Evolutionary conservation across 2,329 filamentous ascomycete genomes (phyloP).

Genomic region (Clonostachys chloroleuca): DNA sequence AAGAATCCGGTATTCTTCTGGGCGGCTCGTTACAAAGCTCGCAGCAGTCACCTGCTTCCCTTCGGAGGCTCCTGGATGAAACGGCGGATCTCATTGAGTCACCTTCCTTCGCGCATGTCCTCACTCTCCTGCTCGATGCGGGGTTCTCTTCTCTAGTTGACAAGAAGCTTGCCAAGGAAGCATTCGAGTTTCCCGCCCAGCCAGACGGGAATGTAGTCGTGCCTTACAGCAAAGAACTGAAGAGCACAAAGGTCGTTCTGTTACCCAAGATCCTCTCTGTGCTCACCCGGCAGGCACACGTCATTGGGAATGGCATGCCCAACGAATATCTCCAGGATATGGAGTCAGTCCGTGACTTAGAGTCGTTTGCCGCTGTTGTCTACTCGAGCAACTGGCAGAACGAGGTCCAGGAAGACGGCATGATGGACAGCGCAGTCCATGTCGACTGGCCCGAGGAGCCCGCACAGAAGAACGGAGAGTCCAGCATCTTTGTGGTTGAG

Average conservation of each 20-base stretch:
- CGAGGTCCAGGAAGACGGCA: conserved; percentile 40
- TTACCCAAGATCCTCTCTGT: conserved; percentile 88
- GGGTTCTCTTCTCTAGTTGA: conserved; percentile 83
- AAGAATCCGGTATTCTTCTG: conserved; percentile 74
- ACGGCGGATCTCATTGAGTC: conserved; percentile 95
- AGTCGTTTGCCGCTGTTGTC: conserved; percentile 81
- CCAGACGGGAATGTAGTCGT: conserved; percentile 23
- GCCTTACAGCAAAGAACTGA: conserved; percentile 36
- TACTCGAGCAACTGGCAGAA: conserved; percentile 81
- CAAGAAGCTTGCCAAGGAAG: conserved; percentile 71
- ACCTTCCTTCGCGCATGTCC: conserved; percentile 81
- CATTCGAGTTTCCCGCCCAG: conserved; percentile 57
- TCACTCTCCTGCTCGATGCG: conserved; percentile 81
- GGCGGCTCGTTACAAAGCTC: conserved; percentile 34
- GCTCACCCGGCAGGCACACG: conserved; percentile 84
- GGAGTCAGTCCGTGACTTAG: conserved; percentile 71
- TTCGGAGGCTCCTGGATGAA: conserved; percentile 87
- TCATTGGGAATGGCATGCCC: conserved; percentile 74
- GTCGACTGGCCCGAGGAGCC: conserved; percentile 14
- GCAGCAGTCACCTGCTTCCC: conserved; percentile 46
- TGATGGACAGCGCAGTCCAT: conserved; percentile 30
- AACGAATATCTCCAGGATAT: conserved; percentile 71
- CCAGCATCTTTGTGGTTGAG: conserved; percentile 51
- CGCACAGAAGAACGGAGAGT: conserved; percentile 22
- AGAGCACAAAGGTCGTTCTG: conserved; percentile 56